Percentiles rank a stretch among this genome's conserved stretches.
Evolutionary conservation across 345 rosid species (phyloP).

Genomic region (Eutrema japonicum): DNA sequence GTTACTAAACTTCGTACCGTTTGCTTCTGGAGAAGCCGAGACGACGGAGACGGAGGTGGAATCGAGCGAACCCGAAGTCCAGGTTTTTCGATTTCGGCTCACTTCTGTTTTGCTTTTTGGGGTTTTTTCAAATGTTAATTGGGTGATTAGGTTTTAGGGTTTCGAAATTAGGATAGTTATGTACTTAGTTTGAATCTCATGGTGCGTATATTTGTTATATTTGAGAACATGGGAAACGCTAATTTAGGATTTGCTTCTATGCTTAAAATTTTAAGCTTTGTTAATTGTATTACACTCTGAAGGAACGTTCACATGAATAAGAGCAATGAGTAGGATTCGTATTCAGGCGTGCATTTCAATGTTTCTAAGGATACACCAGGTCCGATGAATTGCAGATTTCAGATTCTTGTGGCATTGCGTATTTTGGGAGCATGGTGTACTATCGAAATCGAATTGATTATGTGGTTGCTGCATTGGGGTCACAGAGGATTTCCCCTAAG

Average conservation of each 20-base stretch:
- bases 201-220: not conserved
- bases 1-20: conserved; percentile 52
- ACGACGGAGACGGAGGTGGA: conserved; percentile 55
- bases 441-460: not conserved
- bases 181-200: not conserved
- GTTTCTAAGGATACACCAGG: not conserved
- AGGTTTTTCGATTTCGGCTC: conserved; percentile 51
- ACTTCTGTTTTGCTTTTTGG: not conserved
- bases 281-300: not conserved
- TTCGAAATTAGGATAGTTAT: not conserved
- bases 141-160: conserved; percentile 22
- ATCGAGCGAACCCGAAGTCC: conserved; percentile 57
- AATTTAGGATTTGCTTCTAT: not conserved
- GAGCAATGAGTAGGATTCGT: not conserved
- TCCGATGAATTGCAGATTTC: not conserved
- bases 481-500: not conserved
- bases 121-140: not conserved
- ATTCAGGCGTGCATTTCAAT: not conserved
- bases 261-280: conserved; percentile 24
- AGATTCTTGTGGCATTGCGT: conserved; percentile 2
- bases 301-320: not conserved
- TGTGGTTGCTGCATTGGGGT: not conserved
- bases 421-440: not conserved
- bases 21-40: conserved; percentile 72
- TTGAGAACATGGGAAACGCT: not conserved